Evolutionary conservation across 345 rosid genomes (phyloP).

Genomic region (Diplotaxis tenuifolia): DNA sequence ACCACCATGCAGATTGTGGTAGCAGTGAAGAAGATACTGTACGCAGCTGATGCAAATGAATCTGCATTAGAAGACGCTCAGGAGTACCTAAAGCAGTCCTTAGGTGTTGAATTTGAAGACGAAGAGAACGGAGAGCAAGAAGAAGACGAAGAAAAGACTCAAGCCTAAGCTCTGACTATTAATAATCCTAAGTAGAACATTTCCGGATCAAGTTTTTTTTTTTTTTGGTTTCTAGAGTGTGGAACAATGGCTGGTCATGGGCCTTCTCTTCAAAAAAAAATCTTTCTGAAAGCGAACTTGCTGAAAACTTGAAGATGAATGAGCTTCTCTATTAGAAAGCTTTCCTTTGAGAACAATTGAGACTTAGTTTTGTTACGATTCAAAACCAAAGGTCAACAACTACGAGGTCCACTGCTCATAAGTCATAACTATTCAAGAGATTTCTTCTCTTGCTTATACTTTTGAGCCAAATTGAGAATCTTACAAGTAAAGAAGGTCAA

Average conservation of each 20-base stretch:
- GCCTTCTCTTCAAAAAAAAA: constrained; percentile 29
- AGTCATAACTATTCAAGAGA: too few species aligned
- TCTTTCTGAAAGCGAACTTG: constrained; percentile 2
- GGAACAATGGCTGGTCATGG: constrained; percentile 3
- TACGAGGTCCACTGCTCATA: too few species aligned
- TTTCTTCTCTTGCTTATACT: too few species aligned
- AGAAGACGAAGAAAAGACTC: constrained; percentile 10
- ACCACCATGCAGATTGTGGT: constrained; percentile 54
- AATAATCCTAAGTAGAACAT: constrained; percentile 23
- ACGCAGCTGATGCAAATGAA: constrained; percentile 74
- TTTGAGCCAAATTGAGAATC: too few species aligned
- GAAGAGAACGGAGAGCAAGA: constrained; percentile 1
- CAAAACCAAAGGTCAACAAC: background rate
- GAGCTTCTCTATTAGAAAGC: constrained; percentile 25
- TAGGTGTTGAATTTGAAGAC: constrained; percentile 36
- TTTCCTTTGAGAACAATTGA: constrained; percentile 3
- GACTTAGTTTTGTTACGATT: background rate
- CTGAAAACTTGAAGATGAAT: constrained; percentile 27
- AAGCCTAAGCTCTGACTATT: constrained; percentile 17
- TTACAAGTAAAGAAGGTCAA: too few species aligned
- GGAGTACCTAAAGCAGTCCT: constrained; percentile 48
- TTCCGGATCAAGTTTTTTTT: background rate
- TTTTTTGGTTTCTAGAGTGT: background rate
- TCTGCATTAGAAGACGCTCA: constrained; percentile 80
- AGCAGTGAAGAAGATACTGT: constrained; percentile 83